Evolutionary conservation across 2,329 filamentous ascomycete species (phyloP).

Genomic region (Ophiostoma himal-ulmi): DNA sequence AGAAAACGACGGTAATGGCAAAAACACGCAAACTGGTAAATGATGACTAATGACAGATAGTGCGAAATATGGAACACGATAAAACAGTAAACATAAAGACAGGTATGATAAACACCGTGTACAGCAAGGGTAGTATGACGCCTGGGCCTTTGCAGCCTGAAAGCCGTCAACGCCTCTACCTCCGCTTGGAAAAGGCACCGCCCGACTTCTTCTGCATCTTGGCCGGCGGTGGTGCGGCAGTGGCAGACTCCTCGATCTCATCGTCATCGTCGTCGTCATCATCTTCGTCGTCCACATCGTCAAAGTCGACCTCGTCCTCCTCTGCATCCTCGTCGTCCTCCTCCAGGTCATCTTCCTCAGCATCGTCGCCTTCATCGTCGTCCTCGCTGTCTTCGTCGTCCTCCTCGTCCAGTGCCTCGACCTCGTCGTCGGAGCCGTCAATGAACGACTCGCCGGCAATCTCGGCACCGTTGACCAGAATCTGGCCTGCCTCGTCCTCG

Average conservation of each 20-base stretch:
- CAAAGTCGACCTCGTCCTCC: constrained; percentile 33
- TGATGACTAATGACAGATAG: background rate
- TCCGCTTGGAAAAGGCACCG: constrained; percentile 31
- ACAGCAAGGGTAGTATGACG: too few relatives aligned
- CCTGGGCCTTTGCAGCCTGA: background rate
- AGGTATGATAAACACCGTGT: background rate
- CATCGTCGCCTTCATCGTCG: constrained; percentile 39
- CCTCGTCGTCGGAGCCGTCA: constrained; percentile 28
- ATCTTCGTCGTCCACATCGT: constrained; percentile 29
- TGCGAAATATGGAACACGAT: background rate
- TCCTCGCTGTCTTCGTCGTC: constrained; percentile 27
- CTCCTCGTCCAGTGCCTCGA: constrained; percentile 53
- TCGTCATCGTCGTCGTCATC: constrained; percentile 35
- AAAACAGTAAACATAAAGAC: background rate
- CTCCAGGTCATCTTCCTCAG: constrained; percentile 68
- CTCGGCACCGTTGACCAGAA: constrained; percentile 33
- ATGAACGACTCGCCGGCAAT: constrained; percentile 26
- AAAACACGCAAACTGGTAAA: background rate
- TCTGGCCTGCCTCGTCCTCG: constrained; percentile 31
- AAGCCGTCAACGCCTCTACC: constrained; percentile 24
- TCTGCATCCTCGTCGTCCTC: constrained; percentile 81
- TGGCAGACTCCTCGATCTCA: constrained; percentile 32
- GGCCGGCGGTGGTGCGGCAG: constrained; percentile 32
- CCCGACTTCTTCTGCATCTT: constrained; percentile 35
- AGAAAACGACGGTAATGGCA: background rate